phyloP scores from a whole-genome alignment of 371 early-diverging fungal species.

The Blyttiomyces sp. region DNA sequence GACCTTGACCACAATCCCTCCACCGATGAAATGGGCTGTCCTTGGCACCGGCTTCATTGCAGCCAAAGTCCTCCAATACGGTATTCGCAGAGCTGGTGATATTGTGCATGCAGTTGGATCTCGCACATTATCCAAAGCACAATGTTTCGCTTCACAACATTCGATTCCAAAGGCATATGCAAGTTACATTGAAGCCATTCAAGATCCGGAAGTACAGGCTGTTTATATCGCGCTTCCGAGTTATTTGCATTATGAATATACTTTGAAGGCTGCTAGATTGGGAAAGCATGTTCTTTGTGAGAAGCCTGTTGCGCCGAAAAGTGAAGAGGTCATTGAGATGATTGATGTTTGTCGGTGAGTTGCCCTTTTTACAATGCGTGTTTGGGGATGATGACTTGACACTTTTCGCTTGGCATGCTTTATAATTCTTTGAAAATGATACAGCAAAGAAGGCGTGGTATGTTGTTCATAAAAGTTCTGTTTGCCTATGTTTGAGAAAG shows the following conservation, averaged over 20 bases:
- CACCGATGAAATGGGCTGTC: constrained; percentile 13
- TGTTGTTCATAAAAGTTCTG: too few species aligned
- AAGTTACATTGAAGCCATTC: background rate
- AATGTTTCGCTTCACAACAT: constrained; percentile 9
- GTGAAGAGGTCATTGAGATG: constrained; percentile 4
- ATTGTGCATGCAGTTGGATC: constrained; percentile 10
- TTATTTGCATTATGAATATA: constrained; percentile 13
- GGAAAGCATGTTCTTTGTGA: constrained; percentile 18
- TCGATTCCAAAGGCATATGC: constrained; percentile 11
- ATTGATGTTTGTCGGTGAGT: background rate
- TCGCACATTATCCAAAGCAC: background rate
- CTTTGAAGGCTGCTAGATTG: constrained; percentile 13
- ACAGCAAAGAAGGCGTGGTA: too few species aligned
- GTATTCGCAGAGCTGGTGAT: constrained; percentile 14
- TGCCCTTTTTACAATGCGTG: too few species aligned
- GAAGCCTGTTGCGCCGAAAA: constrained; percentile 14
- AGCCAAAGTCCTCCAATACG: constrained; percentile 12
- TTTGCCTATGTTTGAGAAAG: too few species aligned
- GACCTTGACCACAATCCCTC: too few species aligned
- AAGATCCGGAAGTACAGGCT: constrained; percentile 14
- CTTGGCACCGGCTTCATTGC: constrained; percentile 17
- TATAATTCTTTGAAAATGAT: too few species aligned
- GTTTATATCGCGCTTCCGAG: constrained; percentile 15
- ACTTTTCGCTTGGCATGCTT: too few species aligned
- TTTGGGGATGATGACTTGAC: too few species aligned